A percentile compares a stretch with the other conserved stretches of the same genome.
Conservation (phyloP, 495 filamentous ascomycete species). For the Neurospora africana region DNA sequence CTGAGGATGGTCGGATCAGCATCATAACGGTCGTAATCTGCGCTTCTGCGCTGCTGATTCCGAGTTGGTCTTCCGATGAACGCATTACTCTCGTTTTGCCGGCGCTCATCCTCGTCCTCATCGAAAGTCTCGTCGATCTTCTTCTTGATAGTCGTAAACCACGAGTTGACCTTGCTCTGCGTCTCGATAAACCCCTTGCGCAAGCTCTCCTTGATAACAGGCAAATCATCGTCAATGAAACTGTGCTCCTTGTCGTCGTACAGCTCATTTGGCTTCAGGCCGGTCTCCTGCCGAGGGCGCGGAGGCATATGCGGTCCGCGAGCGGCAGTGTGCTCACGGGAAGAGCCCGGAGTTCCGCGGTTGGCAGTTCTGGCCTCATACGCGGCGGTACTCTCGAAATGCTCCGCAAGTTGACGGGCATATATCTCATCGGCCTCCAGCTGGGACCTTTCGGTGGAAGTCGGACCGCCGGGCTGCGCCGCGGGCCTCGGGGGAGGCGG, state of each 20-base stretch:
- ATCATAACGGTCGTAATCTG: slow-evolving; percentile 83
- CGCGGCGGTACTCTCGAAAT: slow-evolving; percentile 57
- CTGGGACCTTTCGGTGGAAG: slow-evolving; percentile 59
- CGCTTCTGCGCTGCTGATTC: slow-evolving; percentile 53
- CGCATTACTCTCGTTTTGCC: slow-evolving; percentile 17
- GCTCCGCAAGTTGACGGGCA: slow-evolving; percentile 84
- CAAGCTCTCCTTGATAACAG: slow-evolving; percentile 85
- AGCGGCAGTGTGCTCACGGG: slow-evolving; percentile 3
- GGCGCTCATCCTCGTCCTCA: slow-evolving; percentile 40
- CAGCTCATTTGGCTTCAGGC: slow-evolving; percentile 36
- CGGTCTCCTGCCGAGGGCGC: slow-evolving; percentile 35
- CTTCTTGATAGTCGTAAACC: slow-evolving; percentile 86
- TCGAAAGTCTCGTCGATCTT: slow-evolving; percentile 76
- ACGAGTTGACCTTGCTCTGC: slow-evolving; percentile 82
- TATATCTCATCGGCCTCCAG: slow-evolving; percentile 87
- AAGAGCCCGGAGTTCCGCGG: slow-evolving; percentile 16
- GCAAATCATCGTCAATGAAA: slow-evolving; percentile 94
- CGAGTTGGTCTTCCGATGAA: slow-evolving; percentile 27
- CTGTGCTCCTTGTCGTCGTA: slow-evolving; percentile 55
- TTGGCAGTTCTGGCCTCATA: slow-evolving; percentile 42
- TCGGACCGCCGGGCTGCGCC: slow-evolving; percentile 25
- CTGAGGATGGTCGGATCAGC: slow-evolving; percentile 84
- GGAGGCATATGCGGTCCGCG: slow-evolving; percentile 18
- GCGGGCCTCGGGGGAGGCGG: slow-evolving; percentile 61
- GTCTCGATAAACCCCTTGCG: slow-evolving; percentile 93